Evolutionary conservation across 352 stramenopile genomes (phyloP).

Genomic region (Phytophthora sojae): DNA sequence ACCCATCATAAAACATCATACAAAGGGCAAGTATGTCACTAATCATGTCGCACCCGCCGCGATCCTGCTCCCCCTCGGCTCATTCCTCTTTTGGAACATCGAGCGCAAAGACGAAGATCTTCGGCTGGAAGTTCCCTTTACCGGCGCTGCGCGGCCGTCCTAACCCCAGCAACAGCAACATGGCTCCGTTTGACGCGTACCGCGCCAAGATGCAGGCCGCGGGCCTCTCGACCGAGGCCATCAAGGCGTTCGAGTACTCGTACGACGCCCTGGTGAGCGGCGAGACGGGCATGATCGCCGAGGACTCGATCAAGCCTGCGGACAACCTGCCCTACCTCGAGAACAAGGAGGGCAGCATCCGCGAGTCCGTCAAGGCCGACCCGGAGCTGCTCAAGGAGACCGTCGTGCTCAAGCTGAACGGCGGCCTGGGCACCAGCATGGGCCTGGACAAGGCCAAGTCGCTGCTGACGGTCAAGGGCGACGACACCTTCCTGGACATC

Average conservation of each 20-base stretch:
- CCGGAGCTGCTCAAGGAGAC: slow-evolving; percentile 82
- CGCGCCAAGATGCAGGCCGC: slow-evolving; percentile 97
- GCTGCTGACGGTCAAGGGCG: slow-evolving; percentile 93
- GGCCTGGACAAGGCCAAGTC: slow-evolving; percentile 97
- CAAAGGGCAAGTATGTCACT: slow-evolving; percentile 22
- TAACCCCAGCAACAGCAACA: slow-evolving; percentile 42
- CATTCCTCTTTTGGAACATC: slow-evolving; percentile 42
- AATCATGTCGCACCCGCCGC: neutral
- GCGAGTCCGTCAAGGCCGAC: slow-evolving; percentile 76
- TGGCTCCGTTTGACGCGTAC: slow-evolving; percentile 79
- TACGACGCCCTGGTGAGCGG: slow-evolving; percentile 96
- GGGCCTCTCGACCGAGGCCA: slow-evolving; percentile 94
- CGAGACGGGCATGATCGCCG: slow-evolving; percentile 97
- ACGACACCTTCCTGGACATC: slow-evolving; percentile 94
- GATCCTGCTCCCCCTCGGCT: slow-evolving; percentile 29
- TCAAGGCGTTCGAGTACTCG: slow-evolving; percentile 98
- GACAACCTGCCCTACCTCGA: slow-evolving; percentile 85
- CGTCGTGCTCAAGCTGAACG: slow-evolving; percentile 90
- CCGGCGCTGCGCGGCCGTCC: slow-evolving; percentile 39
- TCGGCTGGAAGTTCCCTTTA: slow-evolving; percentile 39
- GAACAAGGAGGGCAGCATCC: slow-evolving; percentile 78
- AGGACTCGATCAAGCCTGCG: slow-evolving; percentile 93
- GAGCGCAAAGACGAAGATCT: slow-evolving; percentile 56
- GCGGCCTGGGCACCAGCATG: slow-evolving; percentile 88
- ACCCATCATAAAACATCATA: slow-evolving; percentile 8